Conservation (phyloP, 805 yeast genomes). For the Sporopachydermia quercuum region DNA sequence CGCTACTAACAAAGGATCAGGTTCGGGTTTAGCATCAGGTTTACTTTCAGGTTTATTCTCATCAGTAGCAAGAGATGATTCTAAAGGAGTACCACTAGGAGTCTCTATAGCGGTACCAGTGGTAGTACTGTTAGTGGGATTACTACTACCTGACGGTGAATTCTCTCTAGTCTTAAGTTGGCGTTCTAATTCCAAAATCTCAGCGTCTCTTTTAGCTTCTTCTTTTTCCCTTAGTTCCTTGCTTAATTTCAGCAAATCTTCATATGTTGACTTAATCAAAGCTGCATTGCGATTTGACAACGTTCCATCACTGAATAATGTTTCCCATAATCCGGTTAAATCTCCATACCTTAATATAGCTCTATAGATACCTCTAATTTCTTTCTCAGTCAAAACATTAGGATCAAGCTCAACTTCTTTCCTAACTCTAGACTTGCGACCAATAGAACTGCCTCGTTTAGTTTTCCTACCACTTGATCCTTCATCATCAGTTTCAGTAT, state of each 20-base stretch:
- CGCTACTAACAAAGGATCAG: slow-evolving; percentile 32
- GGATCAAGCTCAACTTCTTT: slow-evolving; percentile 24
- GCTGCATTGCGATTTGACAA: slow-evolving; percentile 75
- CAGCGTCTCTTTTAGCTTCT: slow-evolving; percentile 47
- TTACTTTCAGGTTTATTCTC: slow-evolving; percentile 17
- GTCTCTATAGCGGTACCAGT: no score
- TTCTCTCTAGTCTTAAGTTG: slow-evolving; percentile 16
- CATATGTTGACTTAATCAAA: slow-evolving; percentile 55
- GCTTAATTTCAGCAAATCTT: slow-evolving; percentile 54
- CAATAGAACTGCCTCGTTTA: slow-evolving; percentile 22
- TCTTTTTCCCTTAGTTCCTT: slow-evolving; percentile 46
- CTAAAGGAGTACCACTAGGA: slow-evolving; percentile 9
- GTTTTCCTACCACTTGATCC: slow-evolving; percentile 23
- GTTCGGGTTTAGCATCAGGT: slow-evolving; percentile 23
- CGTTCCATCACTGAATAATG: slow-evolving; percentile 78
- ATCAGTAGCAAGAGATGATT: slow-evolving; percentile 22
- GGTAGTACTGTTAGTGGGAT: slow-evolving; percentile 5
- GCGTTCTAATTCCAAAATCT: slow-evolving; percentile 24
- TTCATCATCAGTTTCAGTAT: slow-evolving; percentile 25
- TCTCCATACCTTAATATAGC: slow-evolving; percentile 76
- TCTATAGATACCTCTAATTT: slow-evolving; percentile 72
- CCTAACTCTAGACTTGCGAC: slow-evolving; percentile 12
- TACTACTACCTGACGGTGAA: slow-evolving; percentile 15
- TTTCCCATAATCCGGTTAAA: slow-evolving; percentile 62
- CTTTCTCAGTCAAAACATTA: slow-evolving; percentile 63